Base-by-base conservation (phyloP, 306 rosid species). In the Cucurbita ficifolia region DNA sequence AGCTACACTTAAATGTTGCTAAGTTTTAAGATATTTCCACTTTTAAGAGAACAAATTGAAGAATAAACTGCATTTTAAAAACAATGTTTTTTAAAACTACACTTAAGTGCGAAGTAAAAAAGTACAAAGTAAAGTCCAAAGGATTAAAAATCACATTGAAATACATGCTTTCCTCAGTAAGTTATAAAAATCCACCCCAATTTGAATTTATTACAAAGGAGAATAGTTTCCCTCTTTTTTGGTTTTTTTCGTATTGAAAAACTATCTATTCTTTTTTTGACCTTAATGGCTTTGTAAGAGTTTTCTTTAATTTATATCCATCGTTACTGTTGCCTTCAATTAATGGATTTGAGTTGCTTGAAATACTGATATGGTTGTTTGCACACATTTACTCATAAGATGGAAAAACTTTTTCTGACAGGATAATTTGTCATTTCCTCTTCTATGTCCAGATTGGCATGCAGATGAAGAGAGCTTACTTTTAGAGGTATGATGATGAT, bases 351-450 rank as follows among this genome's bases (percentile, higher is more conserved):
- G 61, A 71, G 40, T 38, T 33, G 8, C 62, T 17, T 53, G 51
- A 50, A 33, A 35, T 36, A 48, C 18, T 46, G 58, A 49, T 48
- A 45, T 75, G 60, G 38, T 35, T 52, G 7, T 19, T 75, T 48
- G 6, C 22, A 29, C 17, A 59, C 35, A 42, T 62, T 29, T n/a
- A 75, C 53, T 57, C 72, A 75, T 45, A 6, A 46, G 38, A 49
- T 59, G 52, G 19, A 10, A 75, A 51, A 48, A 59, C 16, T 54
- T 62, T 49, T 79, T 53, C 21, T 55, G 40, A 55, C 92, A 92
- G 96, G 96, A 92, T 75, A 92, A 92, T 84, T 88, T 92, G 73
- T 82, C 88, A 73, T 90, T 92, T 88, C 96, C 98, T 18, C 88
- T 92, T 67, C 63, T 90, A 75, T 85, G 91, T 85, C 87, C 86